A percentile compares a stretch with the other conserved stretches of the same genome.
Evolutionary conservation across 306 rosid species (phyloP).

Genomic region (Notholithocarpus densiflorus): DNA sequence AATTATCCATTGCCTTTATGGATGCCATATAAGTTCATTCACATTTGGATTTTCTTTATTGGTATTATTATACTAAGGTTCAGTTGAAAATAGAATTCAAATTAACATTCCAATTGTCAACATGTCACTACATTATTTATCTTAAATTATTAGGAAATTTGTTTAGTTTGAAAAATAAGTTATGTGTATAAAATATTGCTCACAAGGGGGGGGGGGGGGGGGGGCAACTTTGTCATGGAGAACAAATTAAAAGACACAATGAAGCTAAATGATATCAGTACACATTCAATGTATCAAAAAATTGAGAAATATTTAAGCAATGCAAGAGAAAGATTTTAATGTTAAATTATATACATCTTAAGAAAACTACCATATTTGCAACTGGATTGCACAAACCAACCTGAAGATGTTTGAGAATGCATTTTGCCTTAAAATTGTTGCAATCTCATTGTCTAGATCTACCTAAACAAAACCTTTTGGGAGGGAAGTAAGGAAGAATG

Average conservation of each 20-base stretch:
- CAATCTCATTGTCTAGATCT: not conserved
- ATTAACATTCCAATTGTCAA: constrained; percentile 6
- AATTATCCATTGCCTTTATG: not conserved
- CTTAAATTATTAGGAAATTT: not conserved
- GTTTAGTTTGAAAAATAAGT: not conserved
- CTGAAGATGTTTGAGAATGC: not conserved
- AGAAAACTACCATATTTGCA: not conserved
- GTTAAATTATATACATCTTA: not conserved
- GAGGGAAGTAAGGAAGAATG: not conserved
- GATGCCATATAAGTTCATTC: not conserved
- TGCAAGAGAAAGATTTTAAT: not conserved
- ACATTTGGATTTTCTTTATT: not conserved
- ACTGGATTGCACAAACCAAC: not conserved
- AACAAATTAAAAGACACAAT: not conserved
- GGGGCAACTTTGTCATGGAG: not conserved
- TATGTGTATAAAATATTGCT: not conserved
- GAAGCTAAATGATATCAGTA: not conserved
- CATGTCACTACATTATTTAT: not conserved
- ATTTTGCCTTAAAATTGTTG: not conserved
- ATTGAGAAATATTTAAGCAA: not conserved
- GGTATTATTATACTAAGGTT: not conserved
- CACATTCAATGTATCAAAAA: not conserved
- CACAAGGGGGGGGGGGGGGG: no score
- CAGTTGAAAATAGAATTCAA: not conserved
- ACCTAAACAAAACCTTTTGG: not conserved